These are phyloP conservation scores for Irpex rosettiformis DNA, from an alignment of 1,284 basidiomycete species.

Conservation along the genomic window DNA sequence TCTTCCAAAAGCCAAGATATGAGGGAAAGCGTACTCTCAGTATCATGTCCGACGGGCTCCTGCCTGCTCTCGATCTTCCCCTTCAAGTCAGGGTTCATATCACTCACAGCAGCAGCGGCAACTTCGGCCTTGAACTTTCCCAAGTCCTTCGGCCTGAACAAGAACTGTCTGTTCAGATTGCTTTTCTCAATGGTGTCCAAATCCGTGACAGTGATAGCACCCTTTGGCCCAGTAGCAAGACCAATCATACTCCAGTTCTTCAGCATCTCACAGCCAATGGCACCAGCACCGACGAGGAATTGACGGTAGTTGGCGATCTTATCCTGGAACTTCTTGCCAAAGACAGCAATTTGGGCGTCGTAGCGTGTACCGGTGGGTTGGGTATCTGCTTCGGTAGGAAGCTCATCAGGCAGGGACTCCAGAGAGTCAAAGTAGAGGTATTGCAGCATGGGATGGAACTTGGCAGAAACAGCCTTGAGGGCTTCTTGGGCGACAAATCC, in stretches of 20 bases:
- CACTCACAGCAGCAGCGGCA: constrained; percentile 87
- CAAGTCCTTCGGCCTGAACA: constrained; percentile 96
- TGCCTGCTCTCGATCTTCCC: constrained; percentile 90
- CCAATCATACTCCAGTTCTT: constrained; percentile 99
- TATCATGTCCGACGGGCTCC: constrained; percentile 91
- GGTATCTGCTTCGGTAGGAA: constrained; percentile 85
- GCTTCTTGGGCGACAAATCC: constrained; percentile 99
- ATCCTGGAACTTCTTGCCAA: constrained; percentile 90
- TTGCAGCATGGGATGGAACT: constrained; percentile 97
- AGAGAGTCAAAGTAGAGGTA: constrained; percentile 97
- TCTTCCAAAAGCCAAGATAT: neutral
- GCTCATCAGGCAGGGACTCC: constrained; percentile 79
- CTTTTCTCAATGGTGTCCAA: constrained; percentile 99
- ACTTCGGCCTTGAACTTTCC: constrained; percentile 99
- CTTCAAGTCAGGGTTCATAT: constrained; percentile 94
- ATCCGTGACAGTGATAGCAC: constrained; percentile 93
- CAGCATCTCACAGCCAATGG: constrained; percentile 99
- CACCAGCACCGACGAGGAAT: constrained; percentile 97
- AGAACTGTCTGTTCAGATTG: constrained; percentile 97
- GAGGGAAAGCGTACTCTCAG: constrained; percentile 69
- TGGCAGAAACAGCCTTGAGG: constrained; percentile 95
- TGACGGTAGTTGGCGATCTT: constrained; percentile 91
- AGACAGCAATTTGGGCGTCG: constrained; percentile 95
- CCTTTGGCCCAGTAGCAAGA: constrained; percentile 78
- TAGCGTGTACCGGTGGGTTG: constrained; percentile 85